These are phyloP conservation scores for Fusarium sulawesiense DNA, from an alignment of 2,329 filamentous ascomycete species.

Conservation along the genomic window DNA sequence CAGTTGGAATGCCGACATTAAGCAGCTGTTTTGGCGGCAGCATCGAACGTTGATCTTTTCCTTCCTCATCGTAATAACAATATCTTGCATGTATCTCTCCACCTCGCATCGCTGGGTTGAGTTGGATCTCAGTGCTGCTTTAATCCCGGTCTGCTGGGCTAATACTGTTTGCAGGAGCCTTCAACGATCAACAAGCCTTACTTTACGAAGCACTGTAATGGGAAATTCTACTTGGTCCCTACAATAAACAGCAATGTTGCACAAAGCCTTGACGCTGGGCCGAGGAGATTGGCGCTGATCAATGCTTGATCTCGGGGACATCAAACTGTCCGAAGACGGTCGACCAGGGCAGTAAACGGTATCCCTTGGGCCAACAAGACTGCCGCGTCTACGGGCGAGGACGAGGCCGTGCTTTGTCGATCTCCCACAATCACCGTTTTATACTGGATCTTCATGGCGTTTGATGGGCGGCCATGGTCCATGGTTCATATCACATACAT, in stretches of 20 bases:
- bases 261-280: not conserved
- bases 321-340: not conserved
- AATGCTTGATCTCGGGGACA: conserved; percentile 6
- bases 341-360: not conserved
- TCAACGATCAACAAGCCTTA: not conserved
- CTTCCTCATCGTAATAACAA: not conserved
- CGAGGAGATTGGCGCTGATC: not conserved
- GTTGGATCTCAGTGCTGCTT: conserved; percentile 1
- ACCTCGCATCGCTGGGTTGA: conserved; percentile 1
- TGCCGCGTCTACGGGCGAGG: not conserved
- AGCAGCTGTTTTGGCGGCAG: not conserved
- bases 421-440: conserved; percentile 22
- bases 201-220: conserved; percentile 7
- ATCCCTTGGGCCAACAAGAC: conserved; percentile 10
- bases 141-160: not conserved
- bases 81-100: not conserved
- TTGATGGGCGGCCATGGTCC: conserved; percentile 5
- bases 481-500: conserved; percentile 8
- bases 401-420: conserved; percentile 15
- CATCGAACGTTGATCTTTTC: conserved; percentile 3
- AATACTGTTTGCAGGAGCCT: not conserved
- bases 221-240: not conserved
- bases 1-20: conserved; percentile 17
- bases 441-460: conserved; percentile 16
- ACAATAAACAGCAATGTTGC: not conserved